Conservation (phyloP, 176 grass and related monocot genomes). For the Chloris gayana region DNA sequence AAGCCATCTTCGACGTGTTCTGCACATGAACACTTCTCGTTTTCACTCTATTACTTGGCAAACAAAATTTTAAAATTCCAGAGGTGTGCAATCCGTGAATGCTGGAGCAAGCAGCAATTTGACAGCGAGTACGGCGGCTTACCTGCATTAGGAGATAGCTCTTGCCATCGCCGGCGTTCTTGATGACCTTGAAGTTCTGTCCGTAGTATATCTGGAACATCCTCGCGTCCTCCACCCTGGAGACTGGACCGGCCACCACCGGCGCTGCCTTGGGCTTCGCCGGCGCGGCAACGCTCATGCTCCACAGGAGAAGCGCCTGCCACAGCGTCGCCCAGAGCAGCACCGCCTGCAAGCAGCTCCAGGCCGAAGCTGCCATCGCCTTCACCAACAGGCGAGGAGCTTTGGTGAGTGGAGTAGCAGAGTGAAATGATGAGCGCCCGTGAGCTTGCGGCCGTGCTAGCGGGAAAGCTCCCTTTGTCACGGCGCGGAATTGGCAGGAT, state of each 20-base stretch:
- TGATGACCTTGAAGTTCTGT: constrained; percentile 92
- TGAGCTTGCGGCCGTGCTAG: constrained; percentile 23
- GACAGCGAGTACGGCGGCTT: neutral
- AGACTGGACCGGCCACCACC: constrained; percentile 56
- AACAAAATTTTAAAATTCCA: neutral
- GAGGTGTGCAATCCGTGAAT: neutral
- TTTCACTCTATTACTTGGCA: neutral
- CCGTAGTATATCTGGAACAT: constrained; percentile 92
- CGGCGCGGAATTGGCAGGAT: constrained; percentile 49
- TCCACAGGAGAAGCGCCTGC: neutral
- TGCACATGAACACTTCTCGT: constrained; percentile 38
- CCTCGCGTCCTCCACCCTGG: constrained; percentile 63
- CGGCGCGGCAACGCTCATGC: constrained; percentile 10
- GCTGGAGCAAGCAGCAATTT: neutral
- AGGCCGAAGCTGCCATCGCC: constrained; percentile 23
- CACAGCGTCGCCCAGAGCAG: constrained; percentile 30
- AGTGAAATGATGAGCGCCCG: constrained; percentile 16
- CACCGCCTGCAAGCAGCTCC: neutral
- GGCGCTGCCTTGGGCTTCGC: constrained; percentile 33
- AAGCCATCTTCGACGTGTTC: constrained; percentile 86
- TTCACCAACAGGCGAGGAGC: neutral
- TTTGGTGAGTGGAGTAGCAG: neutral
- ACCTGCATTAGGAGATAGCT: constrained; percentile 96
- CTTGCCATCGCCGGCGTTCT: constrained; percentile 79
- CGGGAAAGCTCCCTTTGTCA: constrained; percentile 49